Base-by-base conservation (phyloP, 306 rosid species). In the Vigna trinervia region DNA sequence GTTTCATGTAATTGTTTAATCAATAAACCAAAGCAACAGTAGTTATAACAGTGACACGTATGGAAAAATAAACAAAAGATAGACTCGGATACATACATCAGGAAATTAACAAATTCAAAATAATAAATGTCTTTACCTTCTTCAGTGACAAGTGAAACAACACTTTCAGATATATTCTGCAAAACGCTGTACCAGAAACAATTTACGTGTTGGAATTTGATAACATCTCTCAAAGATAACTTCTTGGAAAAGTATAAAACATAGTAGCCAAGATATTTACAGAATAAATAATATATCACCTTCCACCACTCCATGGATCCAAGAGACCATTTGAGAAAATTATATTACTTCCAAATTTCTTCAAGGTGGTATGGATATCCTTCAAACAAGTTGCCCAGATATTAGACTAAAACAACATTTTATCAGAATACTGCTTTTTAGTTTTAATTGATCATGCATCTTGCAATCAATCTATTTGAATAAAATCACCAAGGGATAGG, bases 221-320 rank as follows among this genome's bases (percentile, higher is more conserved):
- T 62, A 60, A 9, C 30, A 61, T 10, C n/a, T 23, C 38, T 77
- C 60, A 59, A 73, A 20, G 47, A 50, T 39, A 53, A 36, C 13
- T 70, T 20, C 48, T 11, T 43, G 56, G 39, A 32, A 60, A 59
- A 58, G 38, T 14, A 6, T 46, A 46, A 23, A 58, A 82, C 68
- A 15, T 50, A 58, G 54, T 17, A 69, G 57, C 17, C 17, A 76
- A 61, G 64, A 78, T 30, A 78, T 30, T 28, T 14, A 64, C 6
- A 22, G 69, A 73, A 74, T 32, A 50, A 64, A 53, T 43, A 57
- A 59, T 61, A 15, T 53, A 77, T 84, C 78, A 93, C 98, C 96
- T 86, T 75, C 96, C 92, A 77, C 98, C 96, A 82, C 98, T 91
- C 98, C 96, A 93, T 4, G 98, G 96, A 88, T 91, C 98, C 89